A percentile compares a stretch with the other conserved stretches of the same genome.
Conservation (phyloP, 345 rosid species). For the Gossypium thurberi region DNA sequence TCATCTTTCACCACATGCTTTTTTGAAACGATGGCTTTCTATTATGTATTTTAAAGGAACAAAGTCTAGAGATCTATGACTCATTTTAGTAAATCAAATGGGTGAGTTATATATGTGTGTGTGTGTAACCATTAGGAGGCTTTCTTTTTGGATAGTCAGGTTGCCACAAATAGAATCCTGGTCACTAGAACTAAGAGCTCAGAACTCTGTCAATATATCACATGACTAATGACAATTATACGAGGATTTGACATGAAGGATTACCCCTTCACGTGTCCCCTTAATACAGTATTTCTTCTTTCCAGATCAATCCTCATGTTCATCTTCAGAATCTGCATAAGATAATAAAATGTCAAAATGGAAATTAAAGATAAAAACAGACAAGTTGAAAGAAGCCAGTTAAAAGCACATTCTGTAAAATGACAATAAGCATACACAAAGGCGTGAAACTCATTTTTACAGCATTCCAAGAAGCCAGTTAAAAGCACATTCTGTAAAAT, state of each 20-base stretch:
- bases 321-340: conserved; percentile 75
- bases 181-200: neutral
- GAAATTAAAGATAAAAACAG: neutral
- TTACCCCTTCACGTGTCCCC: conserved; percentile 17
- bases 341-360: conserved; percentile 6
- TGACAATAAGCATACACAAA: neutral
- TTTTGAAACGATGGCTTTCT: neutral
- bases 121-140: too few relatives aligned
- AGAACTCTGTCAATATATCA: neutral
- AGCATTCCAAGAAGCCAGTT: neutral
- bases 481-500: neutral
- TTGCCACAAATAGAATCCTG: neutral
- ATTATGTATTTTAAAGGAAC: neutral
- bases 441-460: neutral
- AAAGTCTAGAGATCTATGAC: neutral
- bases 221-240: neutral
- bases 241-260: neutral
- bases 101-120: too few relatives aligned
- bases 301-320: conserved; percentile 57
- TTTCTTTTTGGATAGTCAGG: neutral
- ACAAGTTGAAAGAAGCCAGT: neutral
- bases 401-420: neutral
- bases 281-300: neutral
- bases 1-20: neutral
- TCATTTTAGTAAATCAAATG: neutral